These are phyloP conservation scores for Arthrinium phaeospermum DNA, from an alignment of 2,329 filamentous ascomycete species.

Conservation along the genomic window DNA sequence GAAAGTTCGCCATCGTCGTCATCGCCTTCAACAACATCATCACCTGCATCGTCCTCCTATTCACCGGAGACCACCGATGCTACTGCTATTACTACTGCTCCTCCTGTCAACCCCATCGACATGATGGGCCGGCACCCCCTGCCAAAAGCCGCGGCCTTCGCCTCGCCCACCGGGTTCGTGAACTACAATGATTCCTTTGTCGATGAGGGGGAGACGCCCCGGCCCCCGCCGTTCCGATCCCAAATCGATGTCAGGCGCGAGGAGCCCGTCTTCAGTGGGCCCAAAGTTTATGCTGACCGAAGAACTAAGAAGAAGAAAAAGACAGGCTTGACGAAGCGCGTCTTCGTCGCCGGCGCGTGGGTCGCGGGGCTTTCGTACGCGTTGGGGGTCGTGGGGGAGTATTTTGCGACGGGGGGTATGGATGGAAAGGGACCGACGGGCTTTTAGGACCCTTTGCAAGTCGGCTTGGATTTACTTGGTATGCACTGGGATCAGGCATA, in stretches of 20 bases:
- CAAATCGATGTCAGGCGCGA: conserved; percentile 52
- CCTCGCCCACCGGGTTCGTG: conserved; percentile 69
- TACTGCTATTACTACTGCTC: background rate
- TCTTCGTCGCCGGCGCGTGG: conserved; percentile 59
- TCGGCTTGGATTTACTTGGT: background rate
- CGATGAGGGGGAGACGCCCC: background rate
- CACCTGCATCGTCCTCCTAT: conserved; percentile 13
- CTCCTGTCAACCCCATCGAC: conserved; percentile 63
- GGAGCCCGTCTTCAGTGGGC: conserved; percentile 54
- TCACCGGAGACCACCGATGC: conserved; percentile 14
- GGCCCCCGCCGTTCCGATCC: conserved; percentile 46
- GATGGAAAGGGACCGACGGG: conserved; percentile 47
- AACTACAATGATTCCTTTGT: conserved; percentile 54
- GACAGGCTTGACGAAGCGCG: conserved; percentile 51
- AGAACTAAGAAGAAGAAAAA: conserved; percentile 40
- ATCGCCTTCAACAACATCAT: conserved; percentile 22
- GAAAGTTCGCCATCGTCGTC: conserved; percentile 22
- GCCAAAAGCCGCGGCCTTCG: conserved; percentile 61
- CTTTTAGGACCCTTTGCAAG: conserved; percentile 30
- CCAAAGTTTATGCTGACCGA: conserved; percentile 34
- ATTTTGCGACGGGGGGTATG: conserved; percentile 54
- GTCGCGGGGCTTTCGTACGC: conserved; percentile 63
- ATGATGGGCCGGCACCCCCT: conserved; percentile 51
- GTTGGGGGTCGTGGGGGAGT: conserved; percentile 63
- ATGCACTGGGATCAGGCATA: background rate